Evolutionary conservation across 495 filamentous ascomycete species (phyloP).

Genomic region (Talaromyces nanjingensis): DNA sequence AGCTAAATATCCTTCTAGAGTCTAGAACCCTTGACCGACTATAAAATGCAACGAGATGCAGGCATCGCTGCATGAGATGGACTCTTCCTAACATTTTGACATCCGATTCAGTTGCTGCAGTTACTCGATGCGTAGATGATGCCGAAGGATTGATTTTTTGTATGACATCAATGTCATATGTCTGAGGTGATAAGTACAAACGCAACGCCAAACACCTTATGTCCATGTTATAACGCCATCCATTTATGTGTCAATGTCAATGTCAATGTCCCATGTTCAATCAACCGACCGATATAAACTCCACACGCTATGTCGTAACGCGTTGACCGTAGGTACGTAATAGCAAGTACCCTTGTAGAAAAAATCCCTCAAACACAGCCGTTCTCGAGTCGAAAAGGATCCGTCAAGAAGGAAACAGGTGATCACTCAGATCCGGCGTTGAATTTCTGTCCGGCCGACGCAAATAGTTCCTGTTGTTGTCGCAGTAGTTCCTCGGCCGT

Average conservation of each 20-base stretch:
- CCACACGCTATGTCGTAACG: constrained; percentile 1
- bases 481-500: constrained; percentile 81
- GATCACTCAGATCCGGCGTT: constrained; percentile 42
- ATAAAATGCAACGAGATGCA: background rate
- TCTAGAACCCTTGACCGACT: background rate
- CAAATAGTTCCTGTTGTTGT: constrained; percentile 87
- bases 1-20: background rate
- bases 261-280: background rate
- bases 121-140: background rate
- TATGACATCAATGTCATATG: background rate
- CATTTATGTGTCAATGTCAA: background rate
- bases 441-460: constrained; percentile 71
- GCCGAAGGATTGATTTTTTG: background rate
- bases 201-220: background rate
- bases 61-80: background rate
- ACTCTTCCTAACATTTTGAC: background rate
- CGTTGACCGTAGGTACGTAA: background rate
- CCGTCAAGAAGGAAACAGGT: background rate
- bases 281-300: background rate
- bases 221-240: background rate
- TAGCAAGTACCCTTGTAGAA: background rate
- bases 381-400: background rate
- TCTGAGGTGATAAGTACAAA: background rate
- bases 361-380: background rate
- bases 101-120: background rate